A percentile compares a stretch with the other conserved stretches of the same genome.
phyloP scores from a whole-genome alignment of 441 rosid species.

The Gossypium trilobum region DNA sequence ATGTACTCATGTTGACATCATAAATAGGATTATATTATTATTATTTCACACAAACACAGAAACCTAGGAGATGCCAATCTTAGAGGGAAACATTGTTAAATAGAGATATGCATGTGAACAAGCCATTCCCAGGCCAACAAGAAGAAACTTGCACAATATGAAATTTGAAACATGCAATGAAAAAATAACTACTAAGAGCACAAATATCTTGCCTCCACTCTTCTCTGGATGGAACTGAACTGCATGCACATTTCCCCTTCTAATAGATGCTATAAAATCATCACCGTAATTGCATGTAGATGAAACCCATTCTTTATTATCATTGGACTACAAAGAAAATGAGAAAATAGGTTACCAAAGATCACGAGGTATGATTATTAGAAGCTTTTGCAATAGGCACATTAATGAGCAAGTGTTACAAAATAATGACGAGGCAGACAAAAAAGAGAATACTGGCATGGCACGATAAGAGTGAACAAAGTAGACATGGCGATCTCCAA shows the following conservation, averaged over 20 bases:
- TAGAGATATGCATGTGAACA: not conserved
- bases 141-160: not conserved
- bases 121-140: not conserved
- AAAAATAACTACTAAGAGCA: not conserved
- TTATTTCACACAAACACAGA: not conserved
- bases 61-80: conserved; percentile 6
- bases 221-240: conserved; percentile 98
- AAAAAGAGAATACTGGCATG: conserved; percentile 49
- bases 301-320: conserved; percentile 83
- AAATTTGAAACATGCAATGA: conserved; percentile 4
- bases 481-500: conserved; percentile 75
- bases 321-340: conserved; percentile 43
- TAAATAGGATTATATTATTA: not conserved
- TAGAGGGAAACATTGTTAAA: not conserved
- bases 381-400: not conserved
- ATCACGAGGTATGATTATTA: not conserved
- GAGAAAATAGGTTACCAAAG: conserved; percentile 7
- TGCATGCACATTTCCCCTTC: conserved; percentile 92
- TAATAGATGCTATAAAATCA: conserved; percentile 70
- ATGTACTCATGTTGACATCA: not conserved
- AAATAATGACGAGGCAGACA: not conserved
- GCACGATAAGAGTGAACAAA: conserved; percentile 96
- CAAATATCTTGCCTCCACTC: conserved; percentile 68
- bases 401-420: not conserved
- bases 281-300: conserved; percentile 78